These are phyloP conservation scores for Berberis thunbergii DNA, from an alignment of 164 flowering plant genomes.

Conservation along the genomic window DNA sequence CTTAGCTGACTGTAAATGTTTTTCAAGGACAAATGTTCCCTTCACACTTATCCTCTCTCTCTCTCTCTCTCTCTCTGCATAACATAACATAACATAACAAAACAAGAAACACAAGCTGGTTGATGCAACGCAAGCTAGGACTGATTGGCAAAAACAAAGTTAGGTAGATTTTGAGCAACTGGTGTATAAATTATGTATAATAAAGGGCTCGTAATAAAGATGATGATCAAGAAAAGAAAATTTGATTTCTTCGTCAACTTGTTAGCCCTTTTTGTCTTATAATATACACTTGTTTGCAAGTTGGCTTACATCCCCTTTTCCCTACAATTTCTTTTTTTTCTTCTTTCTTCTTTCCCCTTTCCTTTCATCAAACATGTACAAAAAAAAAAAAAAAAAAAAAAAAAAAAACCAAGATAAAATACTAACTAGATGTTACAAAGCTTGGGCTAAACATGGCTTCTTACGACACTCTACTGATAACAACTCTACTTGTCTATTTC, in stretches of 20 bases:
- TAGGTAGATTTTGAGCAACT: background rate
- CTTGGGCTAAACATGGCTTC: slow-evolving; percentile 46
- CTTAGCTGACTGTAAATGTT: no score
- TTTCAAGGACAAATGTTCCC: no score
- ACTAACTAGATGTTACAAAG: slow-evolving; percentile 23
- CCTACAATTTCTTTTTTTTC: slow-evolving; percentile 3
- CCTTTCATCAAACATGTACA: no score
- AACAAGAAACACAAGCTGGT: background rate
- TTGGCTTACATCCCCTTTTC: slow-evolving; percentile 21
- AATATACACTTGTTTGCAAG: slow-evolving; percentile 32
- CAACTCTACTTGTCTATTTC: slow-evolving; percentile 41
- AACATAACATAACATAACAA: no score
- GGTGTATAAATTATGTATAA: background rate
- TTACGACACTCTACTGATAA: slow-evolving; percentile 37
- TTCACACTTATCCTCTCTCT: background rate
- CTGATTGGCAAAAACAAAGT: background rate
- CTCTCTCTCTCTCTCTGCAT: background rate
- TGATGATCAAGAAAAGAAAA: slow-evolving; percentile 1
- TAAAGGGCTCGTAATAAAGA: background rate
- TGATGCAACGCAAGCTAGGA: background rate
- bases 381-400: slow-evolving; percentile 14
- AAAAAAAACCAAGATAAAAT: slow-evolving; percentile 1
- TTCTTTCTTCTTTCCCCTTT: background rate
- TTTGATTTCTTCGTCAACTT: slow-evolving; percentile 15
- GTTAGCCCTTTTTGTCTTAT: slow-evolving; percentile 9